Percentiles rank a stretch among this genome's conserved stretches.
These are phyloP conservation scores for Boletus bicolor DNA, from an alignment of 768 basidiomycete genomes.

Conservation along the genomic window DNA sequence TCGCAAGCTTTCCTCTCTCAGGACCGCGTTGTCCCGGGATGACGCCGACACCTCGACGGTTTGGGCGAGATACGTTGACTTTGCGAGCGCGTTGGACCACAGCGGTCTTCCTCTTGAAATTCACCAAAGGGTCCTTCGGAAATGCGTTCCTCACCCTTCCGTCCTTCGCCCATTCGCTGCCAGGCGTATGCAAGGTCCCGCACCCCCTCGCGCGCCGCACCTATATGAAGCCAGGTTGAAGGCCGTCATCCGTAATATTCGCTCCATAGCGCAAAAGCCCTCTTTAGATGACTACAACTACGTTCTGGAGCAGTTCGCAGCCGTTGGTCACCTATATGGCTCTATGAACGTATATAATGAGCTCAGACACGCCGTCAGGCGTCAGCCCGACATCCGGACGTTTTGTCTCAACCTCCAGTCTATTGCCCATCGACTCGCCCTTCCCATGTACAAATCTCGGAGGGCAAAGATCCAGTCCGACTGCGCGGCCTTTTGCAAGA, in stretches of 20 bases:
- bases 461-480: constrained; percentile 38
- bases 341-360: constrained; percentile 61
- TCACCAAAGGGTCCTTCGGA: constrained; percentile 68
- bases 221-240: constrained; percentile 66
- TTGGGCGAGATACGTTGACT: constrained; percentile 62
- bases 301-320: constrained; percentile 71
- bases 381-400: constrained; percentile 52
- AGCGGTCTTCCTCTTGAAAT: constrained; percentile 56
- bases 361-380: constrained; percentile 39
- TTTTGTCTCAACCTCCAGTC: constrained; percentile 66
- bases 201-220: constrained; percentile 41
- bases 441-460: constrained; percentile 47
- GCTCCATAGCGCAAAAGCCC: constrained; percentile 41
- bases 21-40: constrained; percentile 29
- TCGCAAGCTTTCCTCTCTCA: constrained; percentile 29
- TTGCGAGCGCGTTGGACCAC: constrained; percentile 47
- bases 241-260: constrained; percentile 67
- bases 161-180: constrained; percentile 45
- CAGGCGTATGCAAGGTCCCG: constrained; percentile 38
- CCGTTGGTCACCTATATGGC: constrained; percentile 66
- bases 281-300: constrained; percentile 69
- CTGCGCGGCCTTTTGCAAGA: constrained; percentile 45
- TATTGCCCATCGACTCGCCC: constrained; percentile 60
- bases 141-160: constrained; percentile 50
- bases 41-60: constrained; percentile 45